Evolutionary conservation across 805 yeast genomes (phyloP), one percentile per base, ranked within the genome.

Genomic region (Barnettozyma vustinii): DNA sequence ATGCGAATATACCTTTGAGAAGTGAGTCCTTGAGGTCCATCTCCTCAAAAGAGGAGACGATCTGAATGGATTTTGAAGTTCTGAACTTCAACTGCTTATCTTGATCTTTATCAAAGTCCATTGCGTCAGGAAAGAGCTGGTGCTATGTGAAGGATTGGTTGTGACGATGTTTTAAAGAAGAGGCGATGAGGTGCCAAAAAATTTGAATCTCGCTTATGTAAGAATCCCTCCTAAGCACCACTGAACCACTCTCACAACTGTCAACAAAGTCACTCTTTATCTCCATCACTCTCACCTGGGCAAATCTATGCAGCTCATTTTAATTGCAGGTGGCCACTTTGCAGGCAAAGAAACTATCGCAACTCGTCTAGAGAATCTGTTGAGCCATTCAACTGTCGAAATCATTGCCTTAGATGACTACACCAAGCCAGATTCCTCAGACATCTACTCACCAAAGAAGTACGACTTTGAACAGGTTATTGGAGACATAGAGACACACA

Each of bases 1-100:
- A 87, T 60, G 86, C 87, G 68, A 78, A 89, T 59, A 89, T 82
- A 60, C 89, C 84, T 62, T 78, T 72, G 51, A 80, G 67, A 44
- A 80, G 63, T 40, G 73, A 73, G 27, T 83, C 86, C 66, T 84
- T 84, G 63, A 87, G 73, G 73, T 82, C 73, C 81, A 87, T 81
- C 58, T 83, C 91, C 65, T 87, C 95, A 70, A 87, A 87, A 48
- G 84, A 73, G 69, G 77, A 69, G 54, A 79, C 81, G 10, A 82
- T 59, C 43, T 66, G 65, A 16, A 72, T 64, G 43, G 79, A 77
- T 56, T 80, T 83, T 12, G 90, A 74, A 4, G 81, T 76, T 47
- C 77, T 76, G 61, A 87, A 80, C 65, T 80, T 77, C 36, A 86
- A 65, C 45, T 75, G 79, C n/a, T 68, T 67, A 57, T 84, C 88